Base-by-base conservation (phyloP, 169 alveolate genomes). In the Babesia bovis region DNA sequence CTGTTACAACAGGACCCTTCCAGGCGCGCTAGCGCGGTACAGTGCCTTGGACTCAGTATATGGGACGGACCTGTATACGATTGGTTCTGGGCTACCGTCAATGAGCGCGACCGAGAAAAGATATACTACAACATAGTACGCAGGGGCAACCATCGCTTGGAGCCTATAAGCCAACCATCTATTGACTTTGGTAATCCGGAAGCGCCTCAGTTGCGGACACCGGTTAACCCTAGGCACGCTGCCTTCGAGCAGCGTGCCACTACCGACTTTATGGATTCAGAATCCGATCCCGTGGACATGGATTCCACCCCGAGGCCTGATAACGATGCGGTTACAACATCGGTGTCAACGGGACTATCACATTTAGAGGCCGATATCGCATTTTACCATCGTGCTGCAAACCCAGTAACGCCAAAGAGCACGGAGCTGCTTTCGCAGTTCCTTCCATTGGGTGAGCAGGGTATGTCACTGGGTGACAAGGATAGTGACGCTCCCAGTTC, bases 11-110 rank as follows among this genome's bases (percentile, higher is more conserved):
- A 44, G 55, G 85, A 84, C n/a, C 89, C 93, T n/a, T 57, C 73
- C 17, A 82, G 83, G 19, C 69, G 93, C 15, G 89, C 93, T 28
- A 84, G 91, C 32, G 93, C 93, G 10, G 41, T 83, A 15, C 91
- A 87, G 35, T 84, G 90, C 40, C 76, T 87, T 25, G 93, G 93
- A 13, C 66, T 71, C 40, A 65, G 69, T 21, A 68, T 87, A 10
- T 81, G 85, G 69, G 83, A 83, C 58, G 82, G 78, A 40, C 89
- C 90, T 0, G 68, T 83, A 9, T 57, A 40, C 45, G 82, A 79
- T 52, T 38, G 70, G 69, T 77, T 77, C 75, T 50, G 70, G 69
- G 72, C 56, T 19, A 77, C 85, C 19, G 78, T 77, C 42, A 45
- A 38, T 49, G 52, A 41, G 3, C 26, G 59, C 0, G 85, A 77